phyloP scores from a whole-genome alignment of 1,284 basidiomycete genomes.

The Leccinum fallax region DNA sequence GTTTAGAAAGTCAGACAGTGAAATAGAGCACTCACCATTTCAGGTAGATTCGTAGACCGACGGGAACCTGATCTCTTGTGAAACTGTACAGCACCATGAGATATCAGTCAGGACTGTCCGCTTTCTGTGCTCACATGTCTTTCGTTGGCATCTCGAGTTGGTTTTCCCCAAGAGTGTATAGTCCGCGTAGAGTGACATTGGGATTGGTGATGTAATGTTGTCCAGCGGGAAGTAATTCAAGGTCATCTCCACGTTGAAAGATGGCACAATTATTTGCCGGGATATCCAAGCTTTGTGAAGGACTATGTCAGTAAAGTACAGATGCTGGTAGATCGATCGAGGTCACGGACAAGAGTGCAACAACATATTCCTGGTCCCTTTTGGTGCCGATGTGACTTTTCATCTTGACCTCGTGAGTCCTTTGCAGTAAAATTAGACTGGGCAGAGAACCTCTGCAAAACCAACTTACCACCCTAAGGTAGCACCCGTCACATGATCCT shows the following conservation, averaged over 20 bases:
- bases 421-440: conserved; percentile 17
- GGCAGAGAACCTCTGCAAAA: not conserved
- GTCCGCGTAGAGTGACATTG: conserved; percentile 73
- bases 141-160: conserved; percentile 84
- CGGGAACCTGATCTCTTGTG: conserved; percentile 82
- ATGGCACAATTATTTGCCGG: conserved; percentile 85
- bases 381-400: conserved; percentile 50
- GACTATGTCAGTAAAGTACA: conserved; percentile 3
- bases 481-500: conserved; percentile 62
- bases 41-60: conserved; percentile 77
- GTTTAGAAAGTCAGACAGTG: not conserved
- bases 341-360: conserved; percentile 67
- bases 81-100: conserved; percentile 46
- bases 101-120: not conserved
- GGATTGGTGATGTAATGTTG: conserved; percentile 83
- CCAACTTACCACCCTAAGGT: conserved; percentile 54
- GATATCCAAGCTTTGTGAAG: conserved; percentile 62
- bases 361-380: conserved; percentile 63
- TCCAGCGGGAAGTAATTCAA: conserved; percentile 73
- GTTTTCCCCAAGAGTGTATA: conserved; percentile 79
- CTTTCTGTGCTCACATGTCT: conserved; percentile 60
- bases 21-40: conserved; percentile 53
- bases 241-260: conserved; percentile 76
- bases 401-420: conserved; percentile 76
- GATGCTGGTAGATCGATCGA: not conserved